A percentile compares a stretch with the other conserved stretches of the same genome.
Evolutionary conservation across 2,329 filamentous ascomycete species (phyloP).

Genomic region (Colletotrichum viniferum): DNA sequence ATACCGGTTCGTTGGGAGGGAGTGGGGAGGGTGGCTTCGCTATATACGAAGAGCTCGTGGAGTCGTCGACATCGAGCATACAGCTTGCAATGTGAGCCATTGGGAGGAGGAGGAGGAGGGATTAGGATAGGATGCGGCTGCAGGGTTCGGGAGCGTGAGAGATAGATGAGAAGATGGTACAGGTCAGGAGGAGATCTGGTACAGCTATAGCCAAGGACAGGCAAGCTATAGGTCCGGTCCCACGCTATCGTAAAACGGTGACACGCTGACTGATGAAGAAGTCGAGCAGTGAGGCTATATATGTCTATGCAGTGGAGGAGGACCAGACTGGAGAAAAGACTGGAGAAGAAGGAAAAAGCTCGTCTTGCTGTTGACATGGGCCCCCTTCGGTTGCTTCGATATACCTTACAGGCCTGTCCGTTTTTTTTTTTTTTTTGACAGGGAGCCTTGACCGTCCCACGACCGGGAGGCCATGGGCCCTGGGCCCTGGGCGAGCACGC

Average conservation of each 20-base stretch:
- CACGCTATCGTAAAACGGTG: conserved; percentile 18
- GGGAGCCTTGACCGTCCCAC: conserved; percentile 18
- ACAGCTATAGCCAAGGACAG: conserved; percentile 23
- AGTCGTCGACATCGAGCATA: conserved; percentile 53
- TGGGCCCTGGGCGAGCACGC: conserved; percentile 18
- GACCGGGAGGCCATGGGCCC: conserved; percentile 2
- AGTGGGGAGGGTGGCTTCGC: conserved; percentile 53
- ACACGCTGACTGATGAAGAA: conserved; percentile 8
- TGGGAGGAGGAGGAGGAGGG: conserved; percentile 23
- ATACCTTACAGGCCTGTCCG: conserved; percentile 13
- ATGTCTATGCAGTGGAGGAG: conserved; percentile 21
- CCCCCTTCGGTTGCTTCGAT: conserved; percentile 10
- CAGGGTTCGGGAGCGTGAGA: conserved; percentile 13
- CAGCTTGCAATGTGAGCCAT: conserved; percentile 70
- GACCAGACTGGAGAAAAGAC: conserved; percentile 10
- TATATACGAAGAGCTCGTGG: conserved; percentile 50
- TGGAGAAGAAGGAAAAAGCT: conserved; percentile 16
- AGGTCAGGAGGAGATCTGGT: conserved; percentile 20
- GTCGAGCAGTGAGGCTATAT: conserved; percentile 26
- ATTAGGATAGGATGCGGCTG: conserved; percentile 1
- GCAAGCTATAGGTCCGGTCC: conserved; percentile 18
- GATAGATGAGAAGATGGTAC: conserved; percentile 14
- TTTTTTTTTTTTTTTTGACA: conserved; percentile 22
- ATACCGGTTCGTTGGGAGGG: conserved; percentile 50
- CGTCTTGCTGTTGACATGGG: conserved; percentile 13